These are phyloP conservation scores for Candida morakotiae DNA, from an alignment of 805 yeast genomes.

Conservation along the genomic window DNA sequence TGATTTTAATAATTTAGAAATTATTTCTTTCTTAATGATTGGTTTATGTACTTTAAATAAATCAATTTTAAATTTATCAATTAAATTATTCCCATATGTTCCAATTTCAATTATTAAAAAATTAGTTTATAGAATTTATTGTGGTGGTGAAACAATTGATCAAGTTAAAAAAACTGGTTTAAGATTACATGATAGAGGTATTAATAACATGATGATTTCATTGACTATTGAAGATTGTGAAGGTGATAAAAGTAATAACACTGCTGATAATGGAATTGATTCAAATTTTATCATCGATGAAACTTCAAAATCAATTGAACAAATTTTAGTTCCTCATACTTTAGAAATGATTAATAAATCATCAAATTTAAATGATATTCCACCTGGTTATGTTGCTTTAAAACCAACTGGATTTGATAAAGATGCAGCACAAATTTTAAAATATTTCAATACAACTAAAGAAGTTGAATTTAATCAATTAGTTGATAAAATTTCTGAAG, in stretches of 20 bases:
- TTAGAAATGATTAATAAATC: constrained; percentile 45
- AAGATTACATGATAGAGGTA: constrained; percentile 65
- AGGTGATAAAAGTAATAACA: constrained; percentile 33
- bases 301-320: constrained; percentile 62
- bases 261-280: constrained; percentile 44
- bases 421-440: constrained; percentile 70
- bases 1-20: constrained; percentile 49
- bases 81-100: constrained; percentile 65
- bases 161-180: constrained; percentile 73
- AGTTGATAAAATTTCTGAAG: constrained; percentile 59
- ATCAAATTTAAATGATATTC: constrained; percentile 58
- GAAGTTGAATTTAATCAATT: constrained; percentile 48
- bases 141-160: constrained; percentile 79
- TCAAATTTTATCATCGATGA: constrained; percentile 56
- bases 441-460: constrained; percentile 55
- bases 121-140: constrained; percentile 76
- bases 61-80: constrained; percentile 55
- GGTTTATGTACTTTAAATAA: constrained; percentile 68
- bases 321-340: constrained; percentile 72
- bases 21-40: constrained; percentile 62
- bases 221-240: constrained; percentile 91
- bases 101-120: constrained; percentile 70
- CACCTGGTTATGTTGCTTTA: constrained; percentile 89
- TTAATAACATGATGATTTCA: constrained; percentile 92
- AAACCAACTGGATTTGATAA: constrained; percentile 88